These are phyloP conservation scores for Saksenaea oblongispora DNA, from an alignment of 371 early-diverging fungal genomes.

Conservation along the genomic window DNA sequence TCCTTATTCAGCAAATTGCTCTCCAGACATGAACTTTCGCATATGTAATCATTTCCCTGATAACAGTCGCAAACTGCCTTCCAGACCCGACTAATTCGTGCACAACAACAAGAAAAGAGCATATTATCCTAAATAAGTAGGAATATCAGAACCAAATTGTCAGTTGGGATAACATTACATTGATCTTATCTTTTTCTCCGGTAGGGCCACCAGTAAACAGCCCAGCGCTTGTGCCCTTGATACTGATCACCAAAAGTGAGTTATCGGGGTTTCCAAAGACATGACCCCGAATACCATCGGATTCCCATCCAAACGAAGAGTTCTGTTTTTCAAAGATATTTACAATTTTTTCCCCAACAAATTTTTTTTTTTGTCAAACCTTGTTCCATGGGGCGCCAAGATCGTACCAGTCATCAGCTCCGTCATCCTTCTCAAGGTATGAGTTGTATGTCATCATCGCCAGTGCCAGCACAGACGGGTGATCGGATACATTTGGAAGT, in stretches of 20 bases:
- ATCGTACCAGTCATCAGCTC: constrained; percentile 68
- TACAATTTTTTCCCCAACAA: constrained; percentile 3
- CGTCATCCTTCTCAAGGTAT: constrained; percentile 57
- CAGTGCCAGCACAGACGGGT: constrained; percentile 64
- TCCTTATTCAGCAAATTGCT: constrained; percentile 58
- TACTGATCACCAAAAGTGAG: constrained; percentile 74
- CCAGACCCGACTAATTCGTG: constrained; percentile 87
- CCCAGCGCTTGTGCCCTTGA: constrained; percentile 92
- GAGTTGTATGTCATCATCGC: constrained; percentile 83
- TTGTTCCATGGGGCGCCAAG: constrained; percentile 72
- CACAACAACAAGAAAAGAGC: constrained; percentile 97
- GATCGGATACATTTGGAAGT: constrained; percentile 76
- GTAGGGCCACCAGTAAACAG: constrained; percentile 80
- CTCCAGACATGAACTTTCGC: constrained; percentile 69
- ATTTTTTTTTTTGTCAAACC: constrained; percentile 19
- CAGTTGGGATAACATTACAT: constrained; percentile 50
- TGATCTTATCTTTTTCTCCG: constrained; percentile 79
- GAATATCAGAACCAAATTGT: neutral
- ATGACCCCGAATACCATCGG: constrained; percentile 89
- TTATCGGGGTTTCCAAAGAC: constrained; percentile 75
- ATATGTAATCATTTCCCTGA: constrained; percentile 51
- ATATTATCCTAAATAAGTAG: constrained; percentile 76
- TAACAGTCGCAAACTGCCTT: constrained; percentile 84
- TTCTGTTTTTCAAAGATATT: constrained; percentile 48
- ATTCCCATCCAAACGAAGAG: constrained; percentile 85